Conservation (phyloP, 208 protist genomes). For the Phytomonas sp. region DNA sequence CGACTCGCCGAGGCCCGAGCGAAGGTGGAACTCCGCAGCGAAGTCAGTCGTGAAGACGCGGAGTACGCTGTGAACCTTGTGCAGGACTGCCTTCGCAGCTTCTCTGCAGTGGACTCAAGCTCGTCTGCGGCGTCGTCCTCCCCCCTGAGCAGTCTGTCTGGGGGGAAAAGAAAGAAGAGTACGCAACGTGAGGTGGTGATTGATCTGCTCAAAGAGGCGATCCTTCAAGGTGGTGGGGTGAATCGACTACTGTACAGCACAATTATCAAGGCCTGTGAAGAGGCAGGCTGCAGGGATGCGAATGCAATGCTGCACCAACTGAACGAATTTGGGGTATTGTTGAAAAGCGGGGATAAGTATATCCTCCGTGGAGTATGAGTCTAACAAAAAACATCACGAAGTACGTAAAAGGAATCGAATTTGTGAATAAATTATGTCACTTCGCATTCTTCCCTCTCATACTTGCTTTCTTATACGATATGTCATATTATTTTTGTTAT, state of each 20-base stretch:
- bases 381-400: neutral
- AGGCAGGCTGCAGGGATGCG: slow-evolving; percentile 62
- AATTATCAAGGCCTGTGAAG: slow-evolving; percentile 62
- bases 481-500: neutral
- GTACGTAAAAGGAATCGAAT: neutral
- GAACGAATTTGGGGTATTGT: slow-evolving; percentile 70
- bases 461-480: neutral
- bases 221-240: slow-evolving; percentile 35
- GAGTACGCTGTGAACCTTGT: slow-evolving; percentile 87
- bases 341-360: slow-evolving; percentile 58
- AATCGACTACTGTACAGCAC: slow-evolving; percentile 42
- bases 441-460: neutral
- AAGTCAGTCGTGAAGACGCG: slow-evolving; percentile 89
- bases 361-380: slow-evolving; percentile 39
- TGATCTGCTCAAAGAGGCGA: slow-evolving; percentile 53
- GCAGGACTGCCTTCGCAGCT: slow-evolving; percentile 51
- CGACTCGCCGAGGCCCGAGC: slow-evolving; percentile 88
- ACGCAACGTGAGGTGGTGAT: slow-evolving; percentile 52
- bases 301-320: slow-evolving; percentile 70
- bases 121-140: slow-evolving; percentile 14
- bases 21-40: slow-evolving; percentile 84
- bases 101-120: slow-evolving; percentile 17
- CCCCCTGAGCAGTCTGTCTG: slow-evolving; percentile 2
- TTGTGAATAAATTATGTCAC: neutral
- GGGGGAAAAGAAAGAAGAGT: slow-evolving; percentile 12